Base-by-base conservation (phyloP, 495 filamentous ascomycete species). In the Massariosphaeria phaeospora region DNA sequence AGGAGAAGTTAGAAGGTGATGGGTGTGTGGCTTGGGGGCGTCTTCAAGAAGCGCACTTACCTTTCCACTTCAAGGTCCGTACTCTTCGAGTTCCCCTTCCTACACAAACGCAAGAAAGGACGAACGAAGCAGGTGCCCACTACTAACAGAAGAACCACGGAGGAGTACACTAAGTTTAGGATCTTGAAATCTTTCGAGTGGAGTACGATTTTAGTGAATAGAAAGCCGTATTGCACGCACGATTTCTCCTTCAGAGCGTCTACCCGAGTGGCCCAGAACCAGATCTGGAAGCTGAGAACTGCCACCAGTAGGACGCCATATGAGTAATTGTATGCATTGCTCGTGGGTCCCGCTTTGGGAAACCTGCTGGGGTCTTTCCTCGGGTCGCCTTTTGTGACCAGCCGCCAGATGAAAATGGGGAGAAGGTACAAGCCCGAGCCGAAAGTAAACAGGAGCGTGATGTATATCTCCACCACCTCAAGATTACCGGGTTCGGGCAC, bases 391-490 rank as follows among this genome's bases (percentile, higher is more conserved):
- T 40, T 8, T 9, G 35, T 45, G 9, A 25, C 27, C 20, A 54
- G n/a, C 3, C 50, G 38, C 50, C 50, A 54, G 38, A 54, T 25
- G 2, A 54, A 25, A 3, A 54, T 20, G 10, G 25, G 13, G 9
- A 45, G 39, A 3, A 10, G 8, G 20, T 26, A 23, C 4, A 54
- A 18, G 3, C 26, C 20, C 12, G 17, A 39, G 9, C 50, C 50
- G 40, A 54, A 54, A 6, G 50, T 54, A 23, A 54, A 27, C 10
- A 54, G 35, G 8, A 54, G 24, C n/a, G 50, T 54, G 30, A 54
- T 54, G 29, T 54, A 54, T 15, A 54, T 54, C 8, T 54, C 50
- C 18, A 54, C 26, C n/a, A 26, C 40, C 2, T 54, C 40, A 3
- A 54, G 17, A 10, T 21, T 25, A 8, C n/a, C 17, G 2, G 7